Evolutionary conservation across 805 yeast species (phyloP), one percentile per base, ranked within the genome.

Genomic region (Brettanomyces anomalus): DNA sequence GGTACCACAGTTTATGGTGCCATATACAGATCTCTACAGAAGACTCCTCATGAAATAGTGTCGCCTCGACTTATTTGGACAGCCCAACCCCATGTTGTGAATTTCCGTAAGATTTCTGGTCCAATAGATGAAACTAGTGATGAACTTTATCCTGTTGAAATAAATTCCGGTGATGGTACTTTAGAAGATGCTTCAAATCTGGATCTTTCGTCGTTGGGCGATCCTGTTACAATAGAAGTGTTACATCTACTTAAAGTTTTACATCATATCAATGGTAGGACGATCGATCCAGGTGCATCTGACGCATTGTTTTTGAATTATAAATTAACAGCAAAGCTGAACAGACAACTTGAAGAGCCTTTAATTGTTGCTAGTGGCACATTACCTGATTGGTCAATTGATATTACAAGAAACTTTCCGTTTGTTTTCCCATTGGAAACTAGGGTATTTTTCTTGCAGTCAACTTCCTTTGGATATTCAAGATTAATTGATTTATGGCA

Each of bases 381-480:
- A 2, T 58, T 90, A 34, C 97, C 97, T 0, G 75, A 74, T 6
- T 90, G 97, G 97, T 73, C 82, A 17, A 73, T 84, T 31, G 72
- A 75, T 45, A 64, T 87, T n/a, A 79, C 95, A 0, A 71, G 81
- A 42, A 71, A 76, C 16, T 87, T 72, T 52, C 86, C 95, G 11
- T 90, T 90, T 52, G 55, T 90, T 37, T 86, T 86, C 55, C 96
- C 97, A 0, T 64, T 90, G 36, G 93, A 81, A 40, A 77, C 93
- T 0, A 71, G 97, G 45, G 68, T 84, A 36, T 74, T 79, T 49
- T 87, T 85, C 53, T 61, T 90, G 43, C 90, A 85, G 50, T 79
- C 89, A 6, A 86, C 96, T 0, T 88, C 97, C 0, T 89, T 85
- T 65, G 97, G 97, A 0, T 82, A 85, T 56, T 83, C 94, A 1